Evolutionary conservation across 495 filamentous ascomycete species (phyloP), one percentile per base, ranked within the genome.

Genomic region (Penicillium pancosmium): DNA sequence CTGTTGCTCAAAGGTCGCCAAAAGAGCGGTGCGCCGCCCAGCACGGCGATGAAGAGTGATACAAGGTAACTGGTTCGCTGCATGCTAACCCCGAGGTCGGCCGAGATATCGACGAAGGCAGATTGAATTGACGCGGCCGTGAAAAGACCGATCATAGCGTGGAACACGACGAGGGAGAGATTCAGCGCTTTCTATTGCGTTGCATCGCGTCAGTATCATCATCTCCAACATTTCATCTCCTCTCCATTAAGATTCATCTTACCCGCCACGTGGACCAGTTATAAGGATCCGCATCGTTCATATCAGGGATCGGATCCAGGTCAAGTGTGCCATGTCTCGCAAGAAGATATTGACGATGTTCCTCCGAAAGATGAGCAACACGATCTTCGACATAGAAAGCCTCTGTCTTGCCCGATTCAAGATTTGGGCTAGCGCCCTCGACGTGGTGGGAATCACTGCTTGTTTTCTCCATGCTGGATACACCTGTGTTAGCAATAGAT

Each of bases 91-190:
- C 65, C 65, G 11, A 84, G 64, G 27, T 82, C 81, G 5, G 68
- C 65, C 15, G 80, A 70, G 50, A 84, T 81, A 12, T 71, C 54
- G 54, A 76, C 74, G 60, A 80, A 86, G 16, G 80, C 82, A 1
- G 81, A 80, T 40, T 80, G 81, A 56, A 85, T 83, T 8, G 68
- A 62, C 0, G 81, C 74, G 0, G 83, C 82, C 19, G 71, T 83
- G 65, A 83, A 84, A 2, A 82, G 84, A 10, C 72, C 72, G 76
- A 84, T 84, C 59, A 77, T 76, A 13, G 82, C 82, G 55, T 86
- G 81, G 64, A 84, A 83, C 2, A 81, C 78, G 36, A 86, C 77
- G 11, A 84, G 73, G 13, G 78, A 34, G 0, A 84, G 72, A 55
- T 85, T 84, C 34, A 74, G 36, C n/a, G 72, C 63, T 81, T 84